A percentile compares a stretch with the other conserved stretches of the same genome.
These are phyloP conservation scores for Huntiella abstrusa DNA, from an alignment of 2,329 filamentous ascomycete species.

Conservation along the genomic window DNA sequence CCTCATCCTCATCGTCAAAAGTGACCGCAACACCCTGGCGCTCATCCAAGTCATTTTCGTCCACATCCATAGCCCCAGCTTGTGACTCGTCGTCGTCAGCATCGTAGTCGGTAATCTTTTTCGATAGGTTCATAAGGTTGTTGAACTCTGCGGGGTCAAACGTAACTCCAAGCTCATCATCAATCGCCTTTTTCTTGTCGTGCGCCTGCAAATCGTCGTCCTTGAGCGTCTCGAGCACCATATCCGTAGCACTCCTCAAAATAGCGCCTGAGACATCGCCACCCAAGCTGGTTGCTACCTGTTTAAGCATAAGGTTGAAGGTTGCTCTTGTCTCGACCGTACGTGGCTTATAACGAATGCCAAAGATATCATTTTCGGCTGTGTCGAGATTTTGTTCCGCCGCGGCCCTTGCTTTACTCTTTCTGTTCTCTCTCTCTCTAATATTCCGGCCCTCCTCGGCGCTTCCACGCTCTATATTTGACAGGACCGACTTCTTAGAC, in stretches of 20 bases:
- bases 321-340: conserved; percentile 82
- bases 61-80: conserved; percentile 17
- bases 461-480: conserved; percentile 54
- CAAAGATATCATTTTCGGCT: conserved; percentile 74
- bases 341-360: conserved; percentile 75
- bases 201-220: conserved; percentile 92
- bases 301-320: conserved; percentile 84
- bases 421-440: conserved; percentile 64
- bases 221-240: conserved; percentile 76
- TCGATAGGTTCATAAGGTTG: conserved; percentile 84
- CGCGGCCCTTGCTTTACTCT: conserved; percentile 55
- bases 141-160: conserved; percentile 87
- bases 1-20: conserved; percentile 82
- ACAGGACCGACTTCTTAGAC: conserved; percentile 52
- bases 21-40: conserved; percentile 93
- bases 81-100: conserved; percentile 62
- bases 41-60: conserved; percentile 70
- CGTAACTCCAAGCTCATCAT: conserved; percentile 72
- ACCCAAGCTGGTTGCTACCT: conserved; percentile 72
- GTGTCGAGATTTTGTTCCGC: conserved; percentile 59
- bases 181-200: conserved; percentile 94
- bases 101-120: conserved; percentile 98
- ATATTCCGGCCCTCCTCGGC: conserved; percentile 70
- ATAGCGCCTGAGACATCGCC: conserved; percentile 74
- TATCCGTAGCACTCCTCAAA: conserved; percentile 84